Evolutionary conservation across 73 alveolate genomes (phyloP), one percentile per base, ranked within the genome.

Genomic region (Tetrahymena elliotti): DNA sequence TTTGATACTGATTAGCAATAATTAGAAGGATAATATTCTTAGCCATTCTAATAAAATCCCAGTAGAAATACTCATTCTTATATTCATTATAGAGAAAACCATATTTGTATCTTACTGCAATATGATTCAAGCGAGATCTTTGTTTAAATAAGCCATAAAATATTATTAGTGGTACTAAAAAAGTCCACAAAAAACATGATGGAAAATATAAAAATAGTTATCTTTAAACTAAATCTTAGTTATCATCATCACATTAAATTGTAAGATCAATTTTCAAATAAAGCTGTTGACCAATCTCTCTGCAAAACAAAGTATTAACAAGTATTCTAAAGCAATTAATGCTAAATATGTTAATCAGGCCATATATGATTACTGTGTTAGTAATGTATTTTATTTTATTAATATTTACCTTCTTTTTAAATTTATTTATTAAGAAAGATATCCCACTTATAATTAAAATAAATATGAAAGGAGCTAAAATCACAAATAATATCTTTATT

Each of bases 41-140:
- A 6, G 36, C 40, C 53, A 93, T 27, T n/a, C 96, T 94, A 3
- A 95, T 83, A 18, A 95, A 37, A 84, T 97, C 99, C 99, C 99
- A 97, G 94, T 95, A 97, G 94, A 93, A 97, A 68, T 31, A 95
- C 34, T 94, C 94, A 41, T 93, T 94, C 68, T 96, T 96, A 92
- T 97, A 97, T 33, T 98, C 99, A 38, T 40, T 93, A 68, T 94
- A 97, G 16, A 97, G 95, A 92, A 97, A 97, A 12, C 99, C 99
- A 68, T 93, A 97, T 52, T 95, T 97, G 83, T 95, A 96, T 93
- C 96, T 93, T 8, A 92, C 41, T 33, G 93, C 95, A 11, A 96
- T 38, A 6, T 53, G 52, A 20, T 94, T 52, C 24, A 97, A 92
- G 24, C 93, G 54, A 68, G 88, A 68, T 11, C 88, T 68, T 24